A percentile compares a stretch with the other conserved stretches of the same genome.
Conservation (phyloP, 345 rosid genomes). For the Toxicodendron radicans region DNA sequence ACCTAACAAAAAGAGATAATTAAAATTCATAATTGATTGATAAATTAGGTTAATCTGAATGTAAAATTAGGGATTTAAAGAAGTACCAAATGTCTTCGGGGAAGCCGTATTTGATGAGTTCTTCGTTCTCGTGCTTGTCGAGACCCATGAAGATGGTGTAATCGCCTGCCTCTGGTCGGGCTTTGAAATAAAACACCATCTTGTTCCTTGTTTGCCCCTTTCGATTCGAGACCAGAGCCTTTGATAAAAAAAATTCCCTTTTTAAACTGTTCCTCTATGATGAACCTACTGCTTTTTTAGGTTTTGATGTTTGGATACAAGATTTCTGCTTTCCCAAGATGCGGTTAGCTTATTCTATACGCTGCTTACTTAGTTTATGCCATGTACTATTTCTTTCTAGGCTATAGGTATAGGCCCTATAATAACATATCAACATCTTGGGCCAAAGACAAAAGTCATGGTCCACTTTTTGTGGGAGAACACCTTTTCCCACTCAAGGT, state of each 20-base stretch:
- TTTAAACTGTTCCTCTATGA: too few species aligned
- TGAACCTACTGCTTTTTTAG: neutral
- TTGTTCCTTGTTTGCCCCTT: neutral
- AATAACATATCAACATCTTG: too few species aligned
- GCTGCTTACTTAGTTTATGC: neutral
- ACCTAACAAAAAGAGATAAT: slow-evolving; percentile 51
- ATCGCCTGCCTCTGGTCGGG: slow-evolving; percentile 92
- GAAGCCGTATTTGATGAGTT: slow-evolving; percentile 96
- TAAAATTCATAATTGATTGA: neutral
- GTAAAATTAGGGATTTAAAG: neutral
- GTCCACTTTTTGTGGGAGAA: too few species aligned
- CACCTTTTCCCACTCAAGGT: too few species aligned
- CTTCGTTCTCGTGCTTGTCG: slow-evolving; percentile 99
- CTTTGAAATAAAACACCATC: slow-evolving; percentile 95
- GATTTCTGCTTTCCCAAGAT: neutral
- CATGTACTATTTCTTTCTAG: too few species aligned
- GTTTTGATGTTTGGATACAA: neutral
- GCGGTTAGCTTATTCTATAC: neutral
- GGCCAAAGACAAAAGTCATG: too few species aligned
- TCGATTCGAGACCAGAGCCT: slow-evolving; percentile 16
- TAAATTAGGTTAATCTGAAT: neutral
- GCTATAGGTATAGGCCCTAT: too few species aligned
- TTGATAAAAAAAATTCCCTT: too few species aligned
- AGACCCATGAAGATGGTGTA: slow-evolving; percentile 99
- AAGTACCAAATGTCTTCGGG: slow-evolving; percentile 92